Conservation (phyloP, 805 yeast species). For the Candida silvicultrix region DNA sequence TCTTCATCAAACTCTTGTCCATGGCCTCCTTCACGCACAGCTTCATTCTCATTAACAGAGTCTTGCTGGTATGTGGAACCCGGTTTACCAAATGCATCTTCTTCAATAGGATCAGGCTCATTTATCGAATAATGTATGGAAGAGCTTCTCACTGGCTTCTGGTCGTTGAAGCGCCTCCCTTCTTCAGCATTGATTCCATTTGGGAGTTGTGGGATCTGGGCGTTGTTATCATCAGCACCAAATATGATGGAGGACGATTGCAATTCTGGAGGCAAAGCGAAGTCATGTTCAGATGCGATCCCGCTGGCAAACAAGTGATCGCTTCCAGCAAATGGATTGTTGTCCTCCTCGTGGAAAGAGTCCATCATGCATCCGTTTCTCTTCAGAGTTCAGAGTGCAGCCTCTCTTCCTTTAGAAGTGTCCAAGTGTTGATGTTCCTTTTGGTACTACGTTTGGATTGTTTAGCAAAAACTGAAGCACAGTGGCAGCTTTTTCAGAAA, state of each 20-base stretch:
- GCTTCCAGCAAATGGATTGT: conserved; percentile 27
- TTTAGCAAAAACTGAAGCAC: too few relatives aligned
- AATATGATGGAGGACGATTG: conserved; percentile 1
- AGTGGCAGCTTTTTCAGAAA: neutral
- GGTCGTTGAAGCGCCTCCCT: neutral
- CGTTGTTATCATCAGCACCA: neutral
- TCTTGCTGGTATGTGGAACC: too few relatives aligned
- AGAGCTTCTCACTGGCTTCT: neutral
- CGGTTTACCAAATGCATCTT: neutral
- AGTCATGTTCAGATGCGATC: conserved; percentile 3
- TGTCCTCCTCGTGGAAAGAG: conserved; percentile 23
- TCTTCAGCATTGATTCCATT: neutral
- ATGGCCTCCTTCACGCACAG: neutral
- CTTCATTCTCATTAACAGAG: too few relatives aligned
- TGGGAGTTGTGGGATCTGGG: too few relatives aligned
- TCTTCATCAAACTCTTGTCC: neutral
- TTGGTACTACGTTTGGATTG: neutral
- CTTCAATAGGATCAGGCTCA: neutral
- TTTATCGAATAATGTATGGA: neutral
- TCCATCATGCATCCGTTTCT: conserved; percentile 1
- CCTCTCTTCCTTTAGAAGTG: neutral
- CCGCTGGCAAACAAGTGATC: conserved; percentile 21
- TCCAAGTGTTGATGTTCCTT: neutral
- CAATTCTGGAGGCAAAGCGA: conserved; percentile 2
- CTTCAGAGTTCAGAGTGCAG: conserved; percentile 3